Evolutionary conservation across 371 early-diverging fungal genomes (phyloP), one percentile per base, ranked within the genome.

Genomic region (Cokeromyces recurvatus): DNA sequence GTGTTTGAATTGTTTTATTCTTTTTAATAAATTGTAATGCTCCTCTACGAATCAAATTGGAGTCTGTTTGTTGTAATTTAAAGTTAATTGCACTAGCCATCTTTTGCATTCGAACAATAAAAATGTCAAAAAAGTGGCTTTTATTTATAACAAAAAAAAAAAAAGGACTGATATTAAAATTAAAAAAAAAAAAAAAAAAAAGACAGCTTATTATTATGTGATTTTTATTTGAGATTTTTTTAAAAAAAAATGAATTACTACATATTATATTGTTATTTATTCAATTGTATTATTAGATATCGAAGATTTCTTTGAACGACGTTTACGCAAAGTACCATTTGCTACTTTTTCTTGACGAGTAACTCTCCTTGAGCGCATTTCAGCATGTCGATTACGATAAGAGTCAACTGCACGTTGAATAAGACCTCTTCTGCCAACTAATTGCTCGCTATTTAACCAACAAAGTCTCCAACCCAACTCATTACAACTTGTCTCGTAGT

Each of bases 361-460:
- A 4, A 90, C 81, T 29, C 91, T 68, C 29, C 90, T 66, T 19
- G 82, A 85, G 25, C 88, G 76, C 49, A 82, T 71, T 24, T 83
- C 82, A 17, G 85, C 79, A 54, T 84, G 81, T 20, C 88, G 75
- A 41, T 91, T 87, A 24, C 94, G 75, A 54, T 85, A 94, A 23
- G 85, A 86, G 58, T 95, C 95, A 0, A 95, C 95, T 0, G 94
- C 92, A 0, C 95, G 69, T 58, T 95, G 95, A 36, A 95, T 75
- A 17, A 94, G 68, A 16, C 95, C 95, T 38, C 93, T 76, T 32
- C 86, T 78, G 1, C 84, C 91, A 43, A 79, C 71, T 12, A 92
- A 70, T 32, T 86, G 64, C n/a, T 76, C 75, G 20, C 75, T 79
- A 57, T 95, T 95, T 12, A 90, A 62, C 48, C 79, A 87, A n/a